Conservation (phyloP, 2,329 filamentous ascomycete species). For the Alternaria sp. region DNA sequence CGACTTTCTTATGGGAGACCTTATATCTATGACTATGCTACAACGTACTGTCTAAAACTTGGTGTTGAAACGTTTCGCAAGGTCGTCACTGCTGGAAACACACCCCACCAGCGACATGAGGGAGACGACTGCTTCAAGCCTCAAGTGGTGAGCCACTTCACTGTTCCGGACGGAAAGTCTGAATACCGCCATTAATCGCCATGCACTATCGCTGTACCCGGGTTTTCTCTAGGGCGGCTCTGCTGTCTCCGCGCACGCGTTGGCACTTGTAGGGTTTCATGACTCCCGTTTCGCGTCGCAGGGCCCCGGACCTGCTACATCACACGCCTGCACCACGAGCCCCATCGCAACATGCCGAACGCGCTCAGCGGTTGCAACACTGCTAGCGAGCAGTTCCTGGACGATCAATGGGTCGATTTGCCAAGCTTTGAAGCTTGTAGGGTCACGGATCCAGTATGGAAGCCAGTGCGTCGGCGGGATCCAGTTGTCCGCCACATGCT, state of each 20-base stretch:
- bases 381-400: conserved; percentile 36
- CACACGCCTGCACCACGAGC: conserved; percentile 43
- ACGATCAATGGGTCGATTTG: conserved; percentile 39
- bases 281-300: conserved; percentile 46
- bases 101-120: conserved; percentile 22
- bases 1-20: neutral
- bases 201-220: conserved; percentile 34
- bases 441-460: conserved; percentile 40
- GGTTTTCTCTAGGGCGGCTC: conserved; percentile 37
- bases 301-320: conserved; percentile 49
- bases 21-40: neutral
- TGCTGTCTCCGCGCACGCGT: conserved; percentile 40
- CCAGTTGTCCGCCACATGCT: conserved; percentile 43
- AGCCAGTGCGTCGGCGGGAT: conserved; percentile 46
- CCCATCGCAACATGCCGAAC: conserved; percentile 32
- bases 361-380: conserved; percentile 41
- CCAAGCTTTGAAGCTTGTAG: conserved; percentile 47
- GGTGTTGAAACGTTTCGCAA: conserved; percentile 36
- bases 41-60: conserved; percentile 17
- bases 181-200: conserved; percentile 39
- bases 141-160: conserved; percentile 31
- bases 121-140: conserved; percentile 29
- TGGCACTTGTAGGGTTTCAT: conserved; percentile 50
- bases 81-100: conserved; percentile 21
- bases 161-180: conserved; percentile 36